Evolutionary conservation across 1,284 basidiomycete species (phyloP).

Genomic region (Cutaneotrichosporon spelunceum): DNA sequence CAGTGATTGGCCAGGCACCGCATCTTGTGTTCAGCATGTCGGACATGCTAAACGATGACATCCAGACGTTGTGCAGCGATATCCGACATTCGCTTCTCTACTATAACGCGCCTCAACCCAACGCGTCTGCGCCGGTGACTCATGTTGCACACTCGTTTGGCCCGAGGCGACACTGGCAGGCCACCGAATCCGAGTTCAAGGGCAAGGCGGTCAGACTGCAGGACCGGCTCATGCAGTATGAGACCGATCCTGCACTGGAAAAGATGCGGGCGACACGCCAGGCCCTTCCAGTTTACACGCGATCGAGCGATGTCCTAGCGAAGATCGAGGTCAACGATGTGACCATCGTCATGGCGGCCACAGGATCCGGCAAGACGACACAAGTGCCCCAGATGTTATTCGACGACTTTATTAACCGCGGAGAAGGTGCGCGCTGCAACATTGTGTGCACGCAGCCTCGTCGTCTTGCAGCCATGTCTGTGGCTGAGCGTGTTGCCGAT

Average conservation of each 20-base stretch:
- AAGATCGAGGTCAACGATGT: constrained; percentile 78
- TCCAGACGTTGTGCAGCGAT: constrained; percentile 68
- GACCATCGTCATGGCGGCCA: constrained; percentile 89
- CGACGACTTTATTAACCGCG: constrained; percentile 74
- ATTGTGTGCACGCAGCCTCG: constrained; percentile 92
- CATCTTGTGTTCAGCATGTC: constrained; percentile 70
- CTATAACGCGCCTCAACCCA: constrained; percentile 47
- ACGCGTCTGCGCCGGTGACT: constrained; percentile 24
- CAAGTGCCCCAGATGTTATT: constrained; percentile 92
- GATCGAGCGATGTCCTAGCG: constrained; percentile 63
- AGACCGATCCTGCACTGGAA: constrained; percentile 62
- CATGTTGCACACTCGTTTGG: background rate
- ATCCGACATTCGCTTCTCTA: constrained; percentile 60
- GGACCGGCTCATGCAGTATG: constrained; percentile 61
- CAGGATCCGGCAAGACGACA: constrained; percentile 94
- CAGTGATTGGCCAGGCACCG: constrained; percentile 61
- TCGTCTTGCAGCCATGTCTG: constrained; percentile 86
- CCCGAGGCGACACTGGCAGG: constrained; percentile 24
- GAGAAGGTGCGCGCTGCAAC: constrained; percentile 80
- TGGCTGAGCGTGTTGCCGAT: constrained; percentile 86
- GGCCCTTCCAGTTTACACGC: constrained; percentile 69
- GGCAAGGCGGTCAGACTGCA: constrained; percentile 64
- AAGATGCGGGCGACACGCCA: constrained; percentile 67
- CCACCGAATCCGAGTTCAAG: constrained; percentile 41
- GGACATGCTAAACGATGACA: constrained; percentile 66